Evolutionary conservation across 345 rosid species (phyloP).

Genomic region (Sisymbrium altissimum): DNA sequence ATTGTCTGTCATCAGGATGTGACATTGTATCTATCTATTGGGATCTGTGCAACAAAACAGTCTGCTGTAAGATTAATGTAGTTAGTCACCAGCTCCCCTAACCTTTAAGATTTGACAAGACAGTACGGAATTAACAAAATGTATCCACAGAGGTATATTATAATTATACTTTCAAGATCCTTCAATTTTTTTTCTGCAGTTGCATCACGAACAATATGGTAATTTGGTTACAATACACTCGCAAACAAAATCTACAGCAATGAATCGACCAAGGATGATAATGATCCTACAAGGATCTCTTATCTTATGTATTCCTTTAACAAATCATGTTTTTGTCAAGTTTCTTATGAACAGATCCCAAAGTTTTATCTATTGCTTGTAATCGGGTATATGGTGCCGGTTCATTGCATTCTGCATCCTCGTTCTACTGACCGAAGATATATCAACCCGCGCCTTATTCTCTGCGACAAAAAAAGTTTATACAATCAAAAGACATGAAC

Average conservation of each 20-base stretch:
- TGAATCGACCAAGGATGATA: conserved; percentile 17
- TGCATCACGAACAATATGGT: conserved; percentile 7
- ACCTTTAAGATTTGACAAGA: neutral
- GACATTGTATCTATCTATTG: neutral
- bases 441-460: conserved; percentile 69
- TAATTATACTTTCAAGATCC: neutral
- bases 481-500: neutral
- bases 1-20: conserved; percentile 8
- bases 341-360: conserved; percentile 20
- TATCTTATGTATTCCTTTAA: conserved; percentile 25
- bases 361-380: neutral
- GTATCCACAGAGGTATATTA: neutral
- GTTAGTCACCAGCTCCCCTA: neutral
- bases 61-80: neutral
- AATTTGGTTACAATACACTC: neutral
- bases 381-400: neutral
- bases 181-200: neutral
- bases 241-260: conserved; percentile 12
- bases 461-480: conserved; percentile 42
- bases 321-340: conserved; percentile 11
- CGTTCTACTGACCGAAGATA: conserved; percentile 64
- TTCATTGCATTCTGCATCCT: conserved; percentile 61
- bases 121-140: neutral
- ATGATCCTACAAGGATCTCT: conserved; percentile 16
- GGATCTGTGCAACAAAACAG: neutral